Base-by-base conservation (phyloP, 169 alveolate genomes). In the Eimeria zaria region DNA sequence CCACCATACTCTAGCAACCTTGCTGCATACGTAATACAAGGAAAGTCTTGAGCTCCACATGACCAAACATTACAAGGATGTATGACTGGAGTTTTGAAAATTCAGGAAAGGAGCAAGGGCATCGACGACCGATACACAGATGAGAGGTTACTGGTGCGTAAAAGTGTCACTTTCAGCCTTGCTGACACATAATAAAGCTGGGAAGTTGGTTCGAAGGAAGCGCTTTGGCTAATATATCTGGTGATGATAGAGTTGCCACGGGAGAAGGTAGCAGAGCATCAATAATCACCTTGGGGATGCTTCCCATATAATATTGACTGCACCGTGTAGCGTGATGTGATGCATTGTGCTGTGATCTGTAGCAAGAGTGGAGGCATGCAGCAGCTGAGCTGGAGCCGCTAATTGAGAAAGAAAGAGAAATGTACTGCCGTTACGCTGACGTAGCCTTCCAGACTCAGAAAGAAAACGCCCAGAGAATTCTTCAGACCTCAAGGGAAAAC, bases 51-150 rank as follows among this genome's bases (percentile, higher is more conserved):
- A 73, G 30, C 53, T 22, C 36, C 33, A 18, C 33, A 39, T 16
- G 51, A 39, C 53, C 1, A 36, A 73, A 39, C 20, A 39, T 73
- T 2, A 11, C 6, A n/a, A 7, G 4, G 14, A 0, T 20, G 83
- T 20, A 20, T 14, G 33, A 39, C 20, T 53, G 55, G 53, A 30
- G 30, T 39, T 20, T n/a, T 41, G 39, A 46, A 3, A 30, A 18
- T 33, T n/a, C 94, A 87, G 94, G 94, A 83, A 39, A 87, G 81
- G 84, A 62, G 64, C 60, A 64, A 87, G 33, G 94, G 94, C 48
- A 60, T 87, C 30, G 67, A 36, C 27, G 94, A 87, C 30, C 67
- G 48, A 22, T 41, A 62, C 53, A 51, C 60, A 27, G 94, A 87
- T 16, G 94, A 87, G 27, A 60, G 51, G 64, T 22, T 64, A 36